Evolutionary conservation across 2,329 filamentous ascomycete genomes (phyloP), one percentile per base, ranked within the genome.

Genomic region (Calcarisporium arbuscula): DNA sequence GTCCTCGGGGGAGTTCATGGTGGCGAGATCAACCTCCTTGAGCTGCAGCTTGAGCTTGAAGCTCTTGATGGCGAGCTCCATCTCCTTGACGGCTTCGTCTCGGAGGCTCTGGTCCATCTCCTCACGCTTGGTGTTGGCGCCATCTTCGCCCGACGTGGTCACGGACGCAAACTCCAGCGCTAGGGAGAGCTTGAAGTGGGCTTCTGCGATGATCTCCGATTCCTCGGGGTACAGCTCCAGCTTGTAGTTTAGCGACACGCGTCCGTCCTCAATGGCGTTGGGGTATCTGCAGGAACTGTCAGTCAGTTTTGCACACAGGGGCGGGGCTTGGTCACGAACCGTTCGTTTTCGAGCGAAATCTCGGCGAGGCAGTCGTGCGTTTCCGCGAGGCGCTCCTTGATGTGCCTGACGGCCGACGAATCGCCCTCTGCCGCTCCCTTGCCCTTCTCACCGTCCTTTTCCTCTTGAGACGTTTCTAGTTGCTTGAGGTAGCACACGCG

Each of bases 301-400:
- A 44, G 35, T 34, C 11, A 36, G 34, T 22, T 21, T 14, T 35
- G 15, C 20, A 25, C 23, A 16, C 35, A 19, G 7, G 19, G 12
- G 37, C 32, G 31, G n/a, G 11, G 14, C 14, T 26, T 7, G 27
- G 32, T 14, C 28, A 42, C 58, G 40, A 63, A 80, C 66, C 84
- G 81, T 62, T 96, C 92, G 48, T 92, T 95, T 64, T 98, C 92
- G 19, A 98, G 70, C n/a, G 85, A 94, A 42, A 98, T 95, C 61
- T 98, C 92, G 8, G 89, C 85, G 42, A 96, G 83, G 36, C 95
- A 74, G 56, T 95, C 89, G 57, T 95, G 87, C 8, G 87, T 94
- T 54, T 98, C 92, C 41, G 87, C 87, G 21, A 96, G 74, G 37
- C 87, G 80, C 60, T 94, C 86, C 60, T 88, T 89, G 52, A 89